Conservation (phyloP, 2,329 filamentous ascomycete species). For the Conoideocrella luteorostrata region DNA sequence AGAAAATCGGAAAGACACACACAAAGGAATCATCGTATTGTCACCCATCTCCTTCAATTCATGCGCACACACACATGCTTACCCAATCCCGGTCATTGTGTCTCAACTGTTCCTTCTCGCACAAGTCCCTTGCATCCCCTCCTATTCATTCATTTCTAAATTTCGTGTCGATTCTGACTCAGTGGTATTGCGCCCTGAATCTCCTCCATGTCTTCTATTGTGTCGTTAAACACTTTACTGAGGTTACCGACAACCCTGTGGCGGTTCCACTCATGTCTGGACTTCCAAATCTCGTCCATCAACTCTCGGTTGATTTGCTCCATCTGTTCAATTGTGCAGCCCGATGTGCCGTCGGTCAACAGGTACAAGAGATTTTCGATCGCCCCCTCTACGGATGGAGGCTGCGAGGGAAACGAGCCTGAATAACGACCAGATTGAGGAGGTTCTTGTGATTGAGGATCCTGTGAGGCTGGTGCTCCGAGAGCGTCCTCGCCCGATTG, state of each 20-base stretch:
- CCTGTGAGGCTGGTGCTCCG: conserved; percentile 23
- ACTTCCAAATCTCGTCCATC: conserved; percentile 85
- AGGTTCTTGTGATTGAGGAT: conserved; percentile 18
- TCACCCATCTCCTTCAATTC: too few relatives aligned
- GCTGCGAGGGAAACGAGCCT: conserved; percentile 36
- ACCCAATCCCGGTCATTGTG: neutral
- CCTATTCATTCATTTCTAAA: neutral
- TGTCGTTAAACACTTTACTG: conserved; percentile 66
- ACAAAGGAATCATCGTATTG: too few relatives aligned
- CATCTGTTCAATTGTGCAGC: conserved; percentile 84
- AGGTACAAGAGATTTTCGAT: conserved; percentile 54
- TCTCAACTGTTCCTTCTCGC: neutral
- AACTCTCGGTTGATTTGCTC: conserved; percentile 87
- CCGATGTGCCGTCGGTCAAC: conserved; percentile 62
- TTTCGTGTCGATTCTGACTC: conserved; percentile 31
- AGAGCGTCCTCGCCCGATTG: conserved; percentile 25
- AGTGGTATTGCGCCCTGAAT: conserved; percentile 38
- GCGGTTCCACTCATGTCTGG: conserved; percentile 76
- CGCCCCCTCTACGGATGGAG: conserved; percentile 39
- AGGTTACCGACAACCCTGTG: conserved; percentile 62
- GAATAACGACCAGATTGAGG: conserved; percentile 19
- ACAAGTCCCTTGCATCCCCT: neutral
- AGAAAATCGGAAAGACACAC: too few relatives aligned
- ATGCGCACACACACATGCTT: neutral
- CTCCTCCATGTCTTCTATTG: conserved; percentile 60